Conservation (phyloP, 495 filamentous ascomycete genomes). For the Talaromyces stipitatus region DNA sequence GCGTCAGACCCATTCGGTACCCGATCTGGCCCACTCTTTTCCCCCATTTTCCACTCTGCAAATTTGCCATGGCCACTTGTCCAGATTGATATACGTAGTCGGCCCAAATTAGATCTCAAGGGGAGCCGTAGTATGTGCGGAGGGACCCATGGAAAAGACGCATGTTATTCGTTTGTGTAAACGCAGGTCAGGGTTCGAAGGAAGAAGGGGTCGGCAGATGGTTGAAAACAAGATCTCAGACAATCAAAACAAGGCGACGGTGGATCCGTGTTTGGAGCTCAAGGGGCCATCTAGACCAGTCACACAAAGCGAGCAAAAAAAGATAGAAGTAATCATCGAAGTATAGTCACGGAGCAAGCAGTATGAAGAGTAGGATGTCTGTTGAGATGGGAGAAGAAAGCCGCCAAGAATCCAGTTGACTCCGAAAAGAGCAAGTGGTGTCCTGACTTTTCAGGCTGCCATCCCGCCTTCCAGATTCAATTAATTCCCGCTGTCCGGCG, state of each 20-base stretch:
- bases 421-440: neutral
- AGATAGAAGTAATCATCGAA: neutral
- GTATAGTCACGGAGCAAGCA: neutral
- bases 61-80: neutral
- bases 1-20: neutral
- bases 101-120: neutral
- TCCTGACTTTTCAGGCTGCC: neutral
- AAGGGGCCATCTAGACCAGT: neutral
- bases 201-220: neutral
- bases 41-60: neutral
- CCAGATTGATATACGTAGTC: neutral
- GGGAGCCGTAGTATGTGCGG: neutral
- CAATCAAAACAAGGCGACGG: neutral
- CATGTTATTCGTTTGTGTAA: neutral
- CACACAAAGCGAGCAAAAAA: neutral
- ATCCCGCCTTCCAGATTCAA: neutral
- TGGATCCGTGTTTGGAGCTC: neutral
- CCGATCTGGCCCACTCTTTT: neutral
- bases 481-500: neutral
- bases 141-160: neutral
- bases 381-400: neutral
- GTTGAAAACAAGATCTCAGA: neutral
- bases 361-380: too few species aligned
- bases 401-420: neutral
- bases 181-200: neutral